Evolutionary conservation across 2,329 filamentous ascomycete genomes (phyloP), one percentile per base, ranked within the genome.

Genomic region (Colletotrichum eremochloae): DNA sequence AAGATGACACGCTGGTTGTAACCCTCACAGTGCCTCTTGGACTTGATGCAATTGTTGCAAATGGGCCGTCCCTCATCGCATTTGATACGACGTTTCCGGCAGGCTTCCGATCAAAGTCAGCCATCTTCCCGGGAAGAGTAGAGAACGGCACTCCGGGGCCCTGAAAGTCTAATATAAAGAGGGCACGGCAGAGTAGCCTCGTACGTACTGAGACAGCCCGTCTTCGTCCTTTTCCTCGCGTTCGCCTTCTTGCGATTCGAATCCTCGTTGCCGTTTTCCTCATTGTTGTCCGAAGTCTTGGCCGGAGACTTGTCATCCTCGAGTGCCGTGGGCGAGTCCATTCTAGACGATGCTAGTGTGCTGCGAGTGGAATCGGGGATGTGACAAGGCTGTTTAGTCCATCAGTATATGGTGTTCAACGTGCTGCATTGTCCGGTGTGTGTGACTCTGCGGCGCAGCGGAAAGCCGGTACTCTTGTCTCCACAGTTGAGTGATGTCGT

Each of bases 71-170:
- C 94, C 81, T 98, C 96, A 74, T 96, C 96, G 81, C 96, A 99
- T 83, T 98, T 99, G 82, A 99, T 98, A 74, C 96, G 93, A 65
- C 96, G 92, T 83, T 94, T 96, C 75, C 96, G 93, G 83, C 96
- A 99, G 70, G 96, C 93, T 95, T 79, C 57, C 73, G 60, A 31
- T 50, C 67, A 67, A 67, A 44, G 72, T 66, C n/a, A 64, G 71
- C 67, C 46, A 36, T 53, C 64, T 55, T 58, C 29, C 24, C 44
- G 55, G 42, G 38, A 63, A n/a, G 63, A 67, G 56, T 24, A 36
- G 44, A 46, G 50, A 46, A n/a, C 46, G 33, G 40, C 14, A 36
- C 7, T 24, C 29, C 12, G 20, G 20, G 29, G 40, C 15, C 20
- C 24, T 3, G 50, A 44, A 58, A 11, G n/a, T 20, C 24, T 20